A percentile compares a stretch with the other conserved stretches of the same genome.
Evolutionary conservation across 176 grass and related monocot genomes (phyloP).

Genomic region (Aegilops speltoides): DNA sequence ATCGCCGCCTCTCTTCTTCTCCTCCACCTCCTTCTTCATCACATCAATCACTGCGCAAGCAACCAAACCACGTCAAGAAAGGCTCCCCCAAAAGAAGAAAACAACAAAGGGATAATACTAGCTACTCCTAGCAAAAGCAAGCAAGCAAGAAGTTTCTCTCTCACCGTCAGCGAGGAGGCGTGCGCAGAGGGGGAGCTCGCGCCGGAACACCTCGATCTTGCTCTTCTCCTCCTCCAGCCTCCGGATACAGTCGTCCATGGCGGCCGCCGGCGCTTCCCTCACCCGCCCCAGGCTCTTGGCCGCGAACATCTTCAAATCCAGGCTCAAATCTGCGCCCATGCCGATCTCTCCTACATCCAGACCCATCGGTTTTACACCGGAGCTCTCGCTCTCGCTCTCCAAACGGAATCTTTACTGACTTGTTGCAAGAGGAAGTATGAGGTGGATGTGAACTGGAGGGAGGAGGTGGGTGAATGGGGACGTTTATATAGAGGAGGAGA

Average conservation of each 20-base stretch:
- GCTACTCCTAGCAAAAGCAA: neutral
- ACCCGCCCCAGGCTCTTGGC: constrained; percentile 38
- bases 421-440: neutral
- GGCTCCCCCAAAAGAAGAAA: constrained; percentile 9
- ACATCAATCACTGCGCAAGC: constrained; percentile 70
- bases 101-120: neutral
- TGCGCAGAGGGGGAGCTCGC: constrained; percentile 81
- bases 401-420: constrained; percentile 1
- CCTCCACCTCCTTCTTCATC: constrained; percentile 62
- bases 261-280: constrained; percentile 35
- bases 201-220: constrained; percentile 82
- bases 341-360: constrained; percentile 52
- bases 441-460: constrained; percentile 3
- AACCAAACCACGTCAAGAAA: constrained; percentile 22
- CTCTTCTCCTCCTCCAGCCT: constrained; percentile 70
- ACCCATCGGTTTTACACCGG: constrained; percentile 26
- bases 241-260: constrained; percentile 54
- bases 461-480: neutral
- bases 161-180: constrained; percentile 68
- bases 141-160: neutral
- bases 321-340: constrained; percentile 49
- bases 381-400: too few relatives aligned
- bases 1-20: constrained; percentile 24
- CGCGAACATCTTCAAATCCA: constrained; percentile 66
- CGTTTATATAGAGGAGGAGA: constrained; percentile 20